Percentiles rank a stretch among this genome's conserved stretches.
phyloP scores from a whole-genome alignment of 1,284 basidiomycete genomes.

The Albatrellus sp. region DNA sequence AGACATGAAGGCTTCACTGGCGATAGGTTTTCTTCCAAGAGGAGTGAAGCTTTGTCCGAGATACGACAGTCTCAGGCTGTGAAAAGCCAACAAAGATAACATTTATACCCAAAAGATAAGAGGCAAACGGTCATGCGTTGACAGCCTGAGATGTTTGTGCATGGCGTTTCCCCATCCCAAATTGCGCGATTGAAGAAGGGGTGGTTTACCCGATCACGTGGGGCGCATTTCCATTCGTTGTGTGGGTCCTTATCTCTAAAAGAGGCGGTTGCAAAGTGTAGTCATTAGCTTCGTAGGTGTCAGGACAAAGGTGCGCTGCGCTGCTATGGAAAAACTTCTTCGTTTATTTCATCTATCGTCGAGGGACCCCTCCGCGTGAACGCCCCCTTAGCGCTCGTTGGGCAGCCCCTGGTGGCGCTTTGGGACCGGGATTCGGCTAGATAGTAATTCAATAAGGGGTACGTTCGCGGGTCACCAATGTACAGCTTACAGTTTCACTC shows the following conservation, averaged over 20 bases:
- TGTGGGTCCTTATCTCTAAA: no score
- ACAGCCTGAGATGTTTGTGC: not conserved
- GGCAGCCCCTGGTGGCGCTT: constrained; percentile 74
- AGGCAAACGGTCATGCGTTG: no score
- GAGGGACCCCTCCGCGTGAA: constrained; percentile 58
- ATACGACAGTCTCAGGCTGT: not conserved
- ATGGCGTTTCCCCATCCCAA: no score
- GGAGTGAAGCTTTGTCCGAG: not conserved
- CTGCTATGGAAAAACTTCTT: constrained; percentile 2
- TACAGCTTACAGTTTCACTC: constrained; percentile 64
- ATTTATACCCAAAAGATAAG: not conserved
- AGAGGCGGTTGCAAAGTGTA: not conserved
- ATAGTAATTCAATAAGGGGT: constrained; percentile 5
- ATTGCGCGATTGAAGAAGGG: not conserved
- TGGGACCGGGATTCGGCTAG: constrained; percentile 63
- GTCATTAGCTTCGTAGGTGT: not conserved
- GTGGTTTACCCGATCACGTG: not conserved
- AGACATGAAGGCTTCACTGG: not conserved
- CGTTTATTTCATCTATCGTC: constrained; percentile 32
- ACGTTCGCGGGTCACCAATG: constrained; percentile 1
- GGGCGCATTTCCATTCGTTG: not conserved
- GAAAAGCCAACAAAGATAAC: not conserved
- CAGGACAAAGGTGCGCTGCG: not conserved
- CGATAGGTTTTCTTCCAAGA: not conserved
- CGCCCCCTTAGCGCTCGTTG: constrained; percentile 75